phyloP scores from a whole-genome alignment of 2,329 filamentous ascomycete genomes.

The Ceratocystis papillata region DNA sequence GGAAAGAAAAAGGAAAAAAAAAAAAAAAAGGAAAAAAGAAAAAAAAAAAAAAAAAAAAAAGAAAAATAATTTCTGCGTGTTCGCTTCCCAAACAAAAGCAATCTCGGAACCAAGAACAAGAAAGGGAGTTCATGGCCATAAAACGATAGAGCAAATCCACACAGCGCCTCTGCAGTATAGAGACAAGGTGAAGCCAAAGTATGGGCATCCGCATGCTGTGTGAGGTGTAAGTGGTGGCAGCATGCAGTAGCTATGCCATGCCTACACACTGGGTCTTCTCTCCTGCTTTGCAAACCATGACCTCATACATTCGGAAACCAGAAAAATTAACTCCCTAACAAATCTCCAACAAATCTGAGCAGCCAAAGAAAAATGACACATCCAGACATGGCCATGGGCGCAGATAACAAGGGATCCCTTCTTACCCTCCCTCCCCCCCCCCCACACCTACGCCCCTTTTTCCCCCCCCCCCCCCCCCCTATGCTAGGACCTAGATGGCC shows the following conservation, averaged over 20 bases:
- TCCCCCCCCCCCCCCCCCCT: no score
- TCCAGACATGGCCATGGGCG: no score
- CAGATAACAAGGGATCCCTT: no score
- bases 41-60: not conserved
- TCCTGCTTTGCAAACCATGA: not conserved
- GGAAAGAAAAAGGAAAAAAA: no score
- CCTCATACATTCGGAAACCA: not conserved
- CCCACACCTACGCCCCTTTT: no score
- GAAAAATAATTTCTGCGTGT: not conserved
- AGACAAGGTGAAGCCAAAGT: not conserved
- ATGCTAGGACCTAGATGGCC: no score
- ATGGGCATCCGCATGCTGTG: not conserved
- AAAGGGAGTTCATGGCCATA: not conserved
- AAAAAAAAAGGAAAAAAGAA: no score
- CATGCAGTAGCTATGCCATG: not conserved
- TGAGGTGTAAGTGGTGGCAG: not conserved
- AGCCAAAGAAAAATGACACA: not conserved
- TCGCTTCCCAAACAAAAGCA: conserved; percentile 7
- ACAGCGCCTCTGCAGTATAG: not conserved
- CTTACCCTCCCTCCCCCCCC: no score
- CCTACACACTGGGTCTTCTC: not conserved
- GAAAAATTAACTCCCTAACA: not conserved
- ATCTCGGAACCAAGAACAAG: not conserved
- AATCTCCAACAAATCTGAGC: not conserved
- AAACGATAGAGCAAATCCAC: not conserved